Evolutionary conservation across 2,329 filamentous ascomycete genomes (phyloP).

Genomic region (Meredithiella fracta): DNA sequence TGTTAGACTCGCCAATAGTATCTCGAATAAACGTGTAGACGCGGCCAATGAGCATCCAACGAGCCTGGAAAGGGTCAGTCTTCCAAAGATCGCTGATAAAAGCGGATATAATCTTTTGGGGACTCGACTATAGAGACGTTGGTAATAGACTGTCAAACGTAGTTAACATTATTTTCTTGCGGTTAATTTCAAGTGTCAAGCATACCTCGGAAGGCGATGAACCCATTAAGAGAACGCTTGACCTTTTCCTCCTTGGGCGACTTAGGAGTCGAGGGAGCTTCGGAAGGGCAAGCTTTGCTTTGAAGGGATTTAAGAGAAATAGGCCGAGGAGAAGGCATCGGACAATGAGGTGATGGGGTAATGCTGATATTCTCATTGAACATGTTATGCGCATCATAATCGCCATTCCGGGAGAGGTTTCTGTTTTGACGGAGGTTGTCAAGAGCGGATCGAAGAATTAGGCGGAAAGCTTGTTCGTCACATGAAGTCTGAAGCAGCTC

Average conservation of each 20-base stretch:
- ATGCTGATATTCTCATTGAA: not conserved
- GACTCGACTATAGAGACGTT: slow-evolving; percentile 27
- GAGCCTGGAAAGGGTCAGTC: slow-evolving; percentile 31
- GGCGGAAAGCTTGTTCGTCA: slow-evolving; percentile 4
- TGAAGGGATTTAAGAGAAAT: not conserved
- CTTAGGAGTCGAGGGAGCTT: not conserved
- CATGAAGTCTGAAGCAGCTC: slow-evolving; percentile 3
- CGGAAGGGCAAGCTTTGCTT: not conserved
- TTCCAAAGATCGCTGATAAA: slow-evolving; percentile 33
- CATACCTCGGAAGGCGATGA: slow-evolving; percentile 22
- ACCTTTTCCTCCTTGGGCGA: not conserved
- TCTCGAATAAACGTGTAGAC: slow-evolving; percentile 39
- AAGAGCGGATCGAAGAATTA: slow-evolving; percentile 5
- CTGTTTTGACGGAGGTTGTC: slow-evolving; percentile 8
- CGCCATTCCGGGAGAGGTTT: not conserved
- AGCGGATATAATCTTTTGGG: slow-evolving; percentile 37
- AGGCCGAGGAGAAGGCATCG: not conserved
- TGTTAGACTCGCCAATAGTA: slow-evolving; percentile 28
- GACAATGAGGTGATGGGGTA: not conserved
- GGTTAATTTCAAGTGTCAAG: not conserved
- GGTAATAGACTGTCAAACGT: slow-evolving; percentile 27
- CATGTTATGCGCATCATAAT: not conserved
- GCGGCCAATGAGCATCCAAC: slow-evolving; percentile 37
- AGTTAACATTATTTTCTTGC: not conserved
- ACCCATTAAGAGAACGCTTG: slow-evolving; percentile 18